A percentile compares a stretch with the other conserved stretches of the same genome.
Conservation (phyloP, 1,284 basidiomycete species). For the Naganishia liquefaciens region DNA sequence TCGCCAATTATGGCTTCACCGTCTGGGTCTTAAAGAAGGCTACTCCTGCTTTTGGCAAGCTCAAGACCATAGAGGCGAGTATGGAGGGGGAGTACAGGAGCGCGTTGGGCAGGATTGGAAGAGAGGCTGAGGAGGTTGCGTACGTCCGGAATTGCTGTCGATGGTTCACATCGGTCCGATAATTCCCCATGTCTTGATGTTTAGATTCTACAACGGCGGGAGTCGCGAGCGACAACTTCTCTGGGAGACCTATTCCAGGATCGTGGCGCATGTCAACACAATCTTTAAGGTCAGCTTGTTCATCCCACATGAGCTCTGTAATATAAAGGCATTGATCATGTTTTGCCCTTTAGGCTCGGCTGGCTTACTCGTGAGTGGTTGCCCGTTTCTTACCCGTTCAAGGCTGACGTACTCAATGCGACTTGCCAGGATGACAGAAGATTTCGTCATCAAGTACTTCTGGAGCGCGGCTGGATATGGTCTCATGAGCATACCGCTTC, state of each 20-base stretch:
- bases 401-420: not conserved
- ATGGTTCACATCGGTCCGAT: conserved; percentile 16
- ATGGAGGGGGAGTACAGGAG: conserved; percentile 83
- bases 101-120: conserved; percentile 81
- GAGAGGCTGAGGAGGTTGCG: conserved; percentile 93
- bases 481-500: conserved; percentile 82
- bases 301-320: not conserved
- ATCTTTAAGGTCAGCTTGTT: conserved; percentile 75
- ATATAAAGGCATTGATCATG: not conserved
- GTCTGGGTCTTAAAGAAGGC: conserved; percentile 78
- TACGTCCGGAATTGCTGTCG: conserved; percentile 54
- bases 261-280: conserved; percentile 86
- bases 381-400: not conserved
- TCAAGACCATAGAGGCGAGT: conserved; percentile 85
- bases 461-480: conserved; percentile 89
- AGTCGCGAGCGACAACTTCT: conserved; percentile 80
- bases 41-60: conserved; percentile 89
- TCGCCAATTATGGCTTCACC: conserved; percentile 82
- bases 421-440: conserved; percentile 66
- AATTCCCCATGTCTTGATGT: not conserved
- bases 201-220: conserved; percentile 89
- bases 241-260: conserved; percentile 71
- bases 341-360: conserved; percentile 63
- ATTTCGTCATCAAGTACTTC: conserved; percentile 90
- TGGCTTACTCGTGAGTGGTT: conserved; percentile 68